Conservation (phyloP, 352 stramenopile genomes). For the Phytophthora hybrid region DNA sequence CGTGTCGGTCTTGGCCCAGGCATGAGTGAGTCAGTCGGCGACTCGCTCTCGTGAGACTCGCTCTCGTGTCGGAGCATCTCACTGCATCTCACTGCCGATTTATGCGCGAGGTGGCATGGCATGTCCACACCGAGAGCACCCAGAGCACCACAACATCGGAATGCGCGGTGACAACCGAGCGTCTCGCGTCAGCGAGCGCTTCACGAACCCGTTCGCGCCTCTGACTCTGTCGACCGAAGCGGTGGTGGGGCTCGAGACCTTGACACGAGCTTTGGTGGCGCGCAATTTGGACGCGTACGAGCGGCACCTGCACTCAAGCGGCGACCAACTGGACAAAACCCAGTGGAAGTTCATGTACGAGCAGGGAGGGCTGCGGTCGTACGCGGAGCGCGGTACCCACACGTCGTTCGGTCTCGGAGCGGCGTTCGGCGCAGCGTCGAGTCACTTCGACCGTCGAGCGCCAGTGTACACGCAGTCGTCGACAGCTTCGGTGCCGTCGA, state of each 20-base stretch:
- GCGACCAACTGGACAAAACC: constrained; percentile 31
- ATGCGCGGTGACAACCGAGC: constrained; percentile 5
- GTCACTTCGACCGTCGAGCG: constrained; percentile 21
- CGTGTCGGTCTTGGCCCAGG: too few species aligned
- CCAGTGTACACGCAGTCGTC: constrained; percentile 20
- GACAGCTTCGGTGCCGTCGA: constrained; percentile 20
- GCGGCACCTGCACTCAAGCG: constrained; percentile 19
- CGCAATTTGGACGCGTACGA: constrained; percentile 51
- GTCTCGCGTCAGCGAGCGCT: constrained; percentile 30
- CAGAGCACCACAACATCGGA: background rate
- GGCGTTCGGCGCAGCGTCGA: constrained; percentile 18
- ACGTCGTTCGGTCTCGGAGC: constrained; percentile 17
- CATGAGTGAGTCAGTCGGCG: too few species aligned
- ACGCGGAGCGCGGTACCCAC: constrained; percentile 31
- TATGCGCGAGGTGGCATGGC: constrained; percentile 18
- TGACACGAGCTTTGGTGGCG: constrained; percentile 39
- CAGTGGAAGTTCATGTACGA: constrained; percentile 48
- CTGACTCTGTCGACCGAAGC: constrained; percentile 36
- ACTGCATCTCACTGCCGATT: constrained; percentile 11
- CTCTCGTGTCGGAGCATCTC: background rate
- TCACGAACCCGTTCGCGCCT: constrained; percentile 48
- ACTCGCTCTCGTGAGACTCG: too few species aligned
- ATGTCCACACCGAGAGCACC: constrained; percentile 27
- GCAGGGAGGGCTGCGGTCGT: constrained; percentile 40
- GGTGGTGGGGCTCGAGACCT: constrained; percentile 28